These are phyloP conservation scores for Beta corolliflora DNA, from an alignment of 179 eudicot genomes.

Conservation along the genomic window DNA sequence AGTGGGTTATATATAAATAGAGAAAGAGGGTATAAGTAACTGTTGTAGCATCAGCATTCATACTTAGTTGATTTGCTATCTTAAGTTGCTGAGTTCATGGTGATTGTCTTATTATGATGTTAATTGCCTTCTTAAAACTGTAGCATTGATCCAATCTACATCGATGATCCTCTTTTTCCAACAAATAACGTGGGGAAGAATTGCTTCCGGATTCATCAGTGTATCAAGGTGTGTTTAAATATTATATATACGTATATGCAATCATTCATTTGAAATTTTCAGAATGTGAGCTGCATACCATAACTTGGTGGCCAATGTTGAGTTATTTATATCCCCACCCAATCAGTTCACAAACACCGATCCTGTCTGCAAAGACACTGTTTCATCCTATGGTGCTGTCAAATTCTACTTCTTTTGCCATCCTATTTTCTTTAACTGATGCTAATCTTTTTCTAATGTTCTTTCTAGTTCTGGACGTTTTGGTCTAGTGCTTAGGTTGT, in stretches of 20 bases:
- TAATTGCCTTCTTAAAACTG: constrained; percentile 29
- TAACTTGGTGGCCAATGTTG: not conserved
- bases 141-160: constrained; percentile 93
- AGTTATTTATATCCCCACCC: not conserved
- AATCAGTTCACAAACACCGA: not conserved
- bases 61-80: constrained; percentile 7
- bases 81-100: not conserved
- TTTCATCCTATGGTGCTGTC: not conserved
- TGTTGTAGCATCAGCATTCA: constrained; percentile 6
- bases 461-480: not conserved
- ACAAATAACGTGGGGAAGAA: constrained; percentile 94
- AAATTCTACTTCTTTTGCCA: not conserved
- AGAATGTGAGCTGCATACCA: not conserved
- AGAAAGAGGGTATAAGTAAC: constrained; percentile 88
- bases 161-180: constrained; percentile 92
- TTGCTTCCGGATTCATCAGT: constrained; percentile 96
- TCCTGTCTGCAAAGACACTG: not conserved
- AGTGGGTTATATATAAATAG: constrained; percentile 88
- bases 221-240: constrained; percentile 69
- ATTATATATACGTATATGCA: not conserved
- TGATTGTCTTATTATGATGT: constrained; percentile 14
- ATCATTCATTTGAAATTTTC: not conserved
- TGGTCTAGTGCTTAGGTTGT: not conserved
- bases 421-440: not conserved
- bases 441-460: not conserved